A percentile compares a stretch with the other conserved stretches of the same genome.
Conservation (phyloP, 768 basidiomycete genomes). For the Boletus vermiculosoides region DNA sequence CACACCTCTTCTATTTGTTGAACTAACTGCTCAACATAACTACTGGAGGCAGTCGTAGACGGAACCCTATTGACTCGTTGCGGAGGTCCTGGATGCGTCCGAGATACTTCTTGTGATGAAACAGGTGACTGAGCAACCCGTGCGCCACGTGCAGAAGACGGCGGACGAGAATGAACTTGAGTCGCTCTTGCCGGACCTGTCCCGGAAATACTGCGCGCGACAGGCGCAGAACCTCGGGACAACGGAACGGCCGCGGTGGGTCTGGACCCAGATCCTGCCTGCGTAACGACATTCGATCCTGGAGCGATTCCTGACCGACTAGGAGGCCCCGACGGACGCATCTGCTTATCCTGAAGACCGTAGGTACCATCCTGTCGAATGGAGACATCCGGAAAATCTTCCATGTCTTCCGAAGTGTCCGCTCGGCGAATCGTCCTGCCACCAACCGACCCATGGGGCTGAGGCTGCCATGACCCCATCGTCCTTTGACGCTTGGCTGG, state of each 20-base stretch:
- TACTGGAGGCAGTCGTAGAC: neutral
- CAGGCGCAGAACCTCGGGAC: constrained; percentile 15
- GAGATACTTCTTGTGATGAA: constrained; percentile 21
- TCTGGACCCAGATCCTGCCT: constrained; percentile 8
- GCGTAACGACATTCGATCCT: constrained; percentile 8
- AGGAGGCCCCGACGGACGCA: constrained; percentile 12
- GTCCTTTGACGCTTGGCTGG: constrained; percentile 60
- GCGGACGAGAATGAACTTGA: constrained; percentile 11
- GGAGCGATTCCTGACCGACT: constrained; percentile 12
- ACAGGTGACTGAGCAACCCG: constrained; percentile 10
- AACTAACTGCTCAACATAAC: constrained; percentile 21
- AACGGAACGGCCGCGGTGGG: constrained; percentile 6
- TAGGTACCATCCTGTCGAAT: constrained; percentile 60
- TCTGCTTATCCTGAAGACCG: constrained; percentile 35
- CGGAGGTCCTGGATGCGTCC: constrained; percentile 12
- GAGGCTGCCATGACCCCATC: constrained; percentile 43
- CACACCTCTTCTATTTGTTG: constrained; percentile 50
- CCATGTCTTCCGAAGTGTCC: constrained; percentile 39
- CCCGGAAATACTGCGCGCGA: constrained; percentile 10
- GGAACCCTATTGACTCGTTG: constrained; percentile 10
- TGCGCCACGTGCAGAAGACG: constrained; percentile 16
- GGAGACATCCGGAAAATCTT: constrained; percentile 63
- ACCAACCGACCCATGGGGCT: constrained; percentile 34
- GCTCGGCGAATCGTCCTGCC: constrained; percentile 20
- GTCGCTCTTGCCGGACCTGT: constrained; percentile 8